These are phyloP conservation scores for Boletus rubroflammeus DNA, from an alignment of 768 basidiomycete genomes.

Conservation along the genomic window DNA sequence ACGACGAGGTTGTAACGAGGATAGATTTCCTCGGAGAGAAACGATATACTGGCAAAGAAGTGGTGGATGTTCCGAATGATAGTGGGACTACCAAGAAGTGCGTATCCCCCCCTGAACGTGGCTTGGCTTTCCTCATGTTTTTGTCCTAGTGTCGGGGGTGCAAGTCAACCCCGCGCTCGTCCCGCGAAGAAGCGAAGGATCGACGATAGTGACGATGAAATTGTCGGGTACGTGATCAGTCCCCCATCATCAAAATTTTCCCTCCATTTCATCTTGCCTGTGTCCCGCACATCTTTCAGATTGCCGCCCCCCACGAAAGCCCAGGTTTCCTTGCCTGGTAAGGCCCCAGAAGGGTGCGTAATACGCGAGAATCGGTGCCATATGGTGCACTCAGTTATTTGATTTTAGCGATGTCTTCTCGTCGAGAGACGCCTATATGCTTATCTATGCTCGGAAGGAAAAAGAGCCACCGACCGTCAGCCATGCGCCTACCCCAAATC, in stretches of 20 bases:
- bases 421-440: conserved; percentile 93
- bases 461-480: conserved; percentile 6
- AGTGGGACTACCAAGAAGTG: conserved; percentile 28
- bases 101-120: conserved; percentile 6
- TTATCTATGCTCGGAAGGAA: conserved; percentile 70
- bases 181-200: conserved; percentile 49
- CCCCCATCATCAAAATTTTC: conserved; percentile 12
- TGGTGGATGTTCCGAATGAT: conserved; percentile 26
- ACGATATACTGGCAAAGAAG: conserved; percentile 29
- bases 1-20: conserved; percentile 80
- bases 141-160: conserved; percentile 15
- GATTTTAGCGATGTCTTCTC: conserved; percentile 46
- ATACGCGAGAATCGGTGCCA: conserved; percentile 66
- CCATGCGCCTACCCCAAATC: conserved; percentile 18
- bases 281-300: conserved; percentile 14
- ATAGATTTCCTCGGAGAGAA: conserved; percentile 54
- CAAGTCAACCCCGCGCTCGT: conserved; percentile 35
- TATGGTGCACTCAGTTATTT: conserved; percentile 18
- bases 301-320: conserved; percentile 18
- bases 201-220: conserved; percentile 59
- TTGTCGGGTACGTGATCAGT: conserved; percentile 26
- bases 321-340: conserved; percentile 24
- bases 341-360: conserved; percentile 64
- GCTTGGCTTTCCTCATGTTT: background rate
- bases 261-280: conserved; percentile 17